A percentile compares a stretch with the other conserved stretches of the same genome.
Evolutionary conservation across 2,329 filamentous ascomycete genomes (phyloP).

Genomic region (Daldinia eschscholtzii): DNA sequence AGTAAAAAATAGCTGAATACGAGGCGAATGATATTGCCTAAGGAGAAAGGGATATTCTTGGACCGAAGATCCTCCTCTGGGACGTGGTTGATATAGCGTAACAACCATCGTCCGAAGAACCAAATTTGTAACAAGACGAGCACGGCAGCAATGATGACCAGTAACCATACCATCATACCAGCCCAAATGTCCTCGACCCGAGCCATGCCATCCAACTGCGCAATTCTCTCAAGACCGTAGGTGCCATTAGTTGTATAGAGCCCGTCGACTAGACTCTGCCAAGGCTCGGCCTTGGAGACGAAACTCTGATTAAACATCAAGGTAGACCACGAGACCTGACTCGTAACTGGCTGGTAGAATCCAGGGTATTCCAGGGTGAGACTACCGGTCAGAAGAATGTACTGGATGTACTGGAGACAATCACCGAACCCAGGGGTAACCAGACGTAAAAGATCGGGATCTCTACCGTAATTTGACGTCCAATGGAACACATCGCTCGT

Average conservation of each 20-base stretch:
- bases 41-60: conserved; percentile 90
- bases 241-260: conserved; percentile 84
- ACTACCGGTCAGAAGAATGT: conserved; percentile 87
- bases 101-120: conserved; percentile 82
- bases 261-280: conserved; percentile 79
- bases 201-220: conserved; percentile 85
- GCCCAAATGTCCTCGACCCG: conserved; percentile 87
- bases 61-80: conserved; percentile 88
- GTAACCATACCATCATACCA: conserved; percentile 91
- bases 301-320: conserved; percentile 96
- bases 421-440: conserved; percentile 97
- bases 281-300: conserved; percentile 75
- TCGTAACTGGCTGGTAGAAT: conserved; percentile 91
- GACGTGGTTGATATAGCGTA: conserved; percentile 76
- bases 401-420: conserved; percentile 97
- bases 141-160: conserved; percentile 78
- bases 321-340: conserved; percentile 87
- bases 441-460: conserved; percentile 89
- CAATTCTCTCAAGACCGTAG: conserved; percentile 83
- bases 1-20: conserved; percentile 94
- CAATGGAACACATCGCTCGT: conserved; percentile 90
- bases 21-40: conserved; percentile 84
- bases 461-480: conserved; percentile 97
- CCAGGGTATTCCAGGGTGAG: conserved; percentile 91
- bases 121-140: conserved; percentile 79